Base-by-base conservation (phyloP, 179 eudicot species). In the Dionaea muscipula region DNA sequence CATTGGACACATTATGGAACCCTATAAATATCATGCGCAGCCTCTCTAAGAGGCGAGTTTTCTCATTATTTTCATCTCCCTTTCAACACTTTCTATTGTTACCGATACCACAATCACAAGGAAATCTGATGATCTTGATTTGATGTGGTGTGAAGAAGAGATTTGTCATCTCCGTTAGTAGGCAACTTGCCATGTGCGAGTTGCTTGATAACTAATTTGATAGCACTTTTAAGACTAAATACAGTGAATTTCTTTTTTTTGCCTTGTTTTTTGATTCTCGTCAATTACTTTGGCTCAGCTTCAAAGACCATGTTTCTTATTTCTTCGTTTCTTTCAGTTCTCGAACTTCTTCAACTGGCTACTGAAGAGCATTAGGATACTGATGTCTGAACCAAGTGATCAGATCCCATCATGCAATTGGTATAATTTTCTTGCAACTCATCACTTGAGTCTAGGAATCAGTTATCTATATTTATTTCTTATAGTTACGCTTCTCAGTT, bases 321-420 rank as follows among this genome's bases (percentile, higher is more conserved):
- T 28, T 37, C 25, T 23, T 41, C 52, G 24, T 50, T 57, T 60
- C 47, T 39, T 67, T 56, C 89, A 93, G 99, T 88, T 79, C 59
- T 71, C 95, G 60, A 88, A 85, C 75, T 93, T 88, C 69, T 93
- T 88, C 79, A 78, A 61, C 72, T 93, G 99, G 99, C 87, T 93
- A 28, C 73, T 72, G 53, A 88, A 82, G 68, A 77, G 77, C 55
- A 81, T 81, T 40, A 93, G 77, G 81, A 74, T 83, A 63, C 82
- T 93, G 47, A 88, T 88, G 95, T 69, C 96, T 53, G 99, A 93
- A 70, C 75, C 96, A 66, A 85, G 73, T 69, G 95, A 85, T 63
- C 87, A 81, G 71, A 77, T 93, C 73, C 79, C 71, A 49, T 68
- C 83, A 10, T 83, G 76, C 77, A 89, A 78, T 61, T 81, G 99